Evolutionary conservation across 176 grass and related monocot species (phyloP), one percentile per base, ranked within the genome.

Genomic region (Carex scoparia): DNA sequence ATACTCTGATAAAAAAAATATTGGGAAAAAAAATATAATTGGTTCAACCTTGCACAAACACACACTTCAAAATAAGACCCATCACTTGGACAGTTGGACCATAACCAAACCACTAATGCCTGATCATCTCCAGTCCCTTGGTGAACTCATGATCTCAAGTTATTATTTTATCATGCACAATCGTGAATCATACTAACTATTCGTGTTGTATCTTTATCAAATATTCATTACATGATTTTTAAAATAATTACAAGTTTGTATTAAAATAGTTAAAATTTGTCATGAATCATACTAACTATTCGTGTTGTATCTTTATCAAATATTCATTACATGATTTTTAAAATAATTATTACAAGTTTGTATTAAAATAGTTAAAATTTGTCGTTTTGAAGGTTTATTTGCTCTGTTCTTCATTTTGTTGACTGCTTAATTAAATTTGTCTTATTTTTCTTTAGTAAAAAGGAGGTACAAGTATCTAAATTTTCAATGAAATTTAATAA

Each of bases 11-110:
- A 8, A n/a, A 23, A 63, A 61, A 40, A 62, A 62, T 48, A 7
- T 16, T 38, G 56, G 28, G 38, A 59, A 59, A 59, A 18, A 40
- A 35, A 23, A 32, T 18, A 80, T 42, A 44, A 38, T 61, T 44
- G 38, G 79, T 65, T 81, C 33, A 81, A 19, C 54, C 59, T 6
- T 16, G 10, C 33, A 27, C 35, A n/a, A 55, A 77, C 74, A 78
- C 73, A 77, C 12, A 78, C 12, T 78, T 78, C 49, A 57, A 78
- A 77, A 77, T 32, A 54, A 32, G 73, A 77, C 73, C 73, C 73
- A 56, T 57, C 74, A 33, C 27, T 77, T 78, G 23, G 23, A 35
- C 74, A 78, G 51, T 78, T 77, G 49, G 11, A 77, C 73, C 46
- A 77, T 19, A 3, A 77, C 46, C 1, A 19, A 56, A 15, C 10